Evolutionary conservation across 2,329 filamentous ascomycete genomes (phyloP).

Genomic region (Diaporthe batatas): DNA sequence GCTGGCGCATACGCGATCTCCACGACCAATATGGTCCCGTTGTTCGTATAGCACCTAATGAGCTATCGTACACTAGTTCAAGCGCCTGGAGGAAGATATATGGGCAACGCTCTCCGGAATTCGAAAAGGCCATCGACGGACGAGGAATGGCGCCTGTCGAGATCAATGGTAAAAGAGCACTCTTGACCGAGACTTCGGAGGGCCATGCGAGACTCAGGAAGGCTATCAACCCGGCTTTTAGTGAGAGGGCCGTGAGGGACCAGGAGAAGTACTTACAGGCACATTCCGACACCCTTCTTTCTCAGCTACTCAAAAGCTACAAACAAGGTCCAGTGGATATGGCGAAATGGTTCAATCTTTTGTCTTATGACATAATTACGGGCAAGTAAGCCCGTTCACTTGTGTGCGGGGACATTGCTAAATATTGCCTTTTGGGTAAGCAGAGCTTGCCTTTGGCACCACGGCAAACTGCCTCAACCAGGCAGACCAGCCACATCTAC

Average conservation of each 20-base stretch:
- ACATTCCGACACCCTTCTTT: constrained; percentile 43
- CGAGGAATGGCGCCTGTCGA: constrained; percentile 25
- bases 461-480: constrained; percentile 22
- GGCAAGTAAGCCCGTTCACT: background rate
- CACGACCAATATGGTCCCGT: constrained; percentile 45
- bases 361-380: constrained; percentile 45
- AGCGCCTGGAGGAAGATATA: constrained; percentile 47
- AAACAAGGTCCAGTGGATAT: constrained; percentile 42
- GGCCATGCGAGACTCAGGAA: constrained; percentile 44
- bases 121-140: constrained; percentile 27
- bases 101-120: constrained; percentile 23
- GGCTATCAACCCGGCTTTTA: constrained; percentile 46
- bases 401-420: background rate
- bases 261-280: constrained; percentile 45
- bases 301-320: constrained; percentile 37
- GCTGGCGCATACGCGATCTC: constrained; percentile 32
- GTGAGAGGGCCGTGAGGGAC: constrained; percentile 46
- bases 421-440: background rate
- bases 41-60: constrained; percentile 53
- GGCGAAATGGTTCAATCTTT: constrained; percentile 45
- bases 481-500: constrained; percentile 28
- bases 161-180: constrained; percentile 35
- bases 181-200: constrained; percentile 34
- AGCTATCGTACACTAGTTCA: constrained; percentile 54
- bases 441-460: constrained; percentile 31